These are phyloP conservation scores for Fusarium graminum DNA, from an alignment of 2,329 filamentous ascomycete genomes.

Conservation along the genomic window DNA sequence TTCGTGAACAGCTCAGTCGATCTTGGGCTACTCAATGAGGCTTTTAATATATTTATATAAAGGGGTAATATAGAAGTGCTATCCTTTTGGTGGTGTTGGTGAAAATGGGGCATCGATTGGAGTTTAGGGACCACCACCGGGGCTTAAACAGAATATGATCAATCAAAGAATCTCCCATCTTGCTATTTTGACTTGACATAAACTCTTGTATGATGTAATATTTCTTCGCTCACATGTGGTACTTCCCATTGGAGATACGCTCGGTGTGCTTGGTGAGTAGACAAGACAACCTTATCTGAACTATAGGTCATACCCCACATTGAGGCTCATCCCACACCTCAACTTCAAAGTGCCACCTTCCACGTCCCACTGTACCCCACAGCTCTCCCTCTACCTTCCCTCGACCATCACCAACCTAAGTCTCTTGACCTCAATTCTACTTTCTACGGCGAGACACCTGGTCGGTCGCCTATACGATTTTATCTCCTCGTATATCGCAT, in stretches of 20 bases:
- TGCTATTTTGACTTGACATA: neutral
- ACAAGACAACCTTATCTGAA: neutral
- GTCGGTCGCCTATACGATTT: neutral
- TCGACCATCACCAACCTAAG: constrained; percentile 16
- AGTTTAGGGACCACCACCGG: neutral
- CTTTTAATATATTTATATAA: constrained; percentile 30
- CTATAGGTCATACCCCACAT: constrained; percentile 40
- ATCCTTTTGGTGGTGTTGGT: neutral
- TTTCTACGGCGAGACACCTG: neutral
- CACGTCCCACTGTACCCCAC: constrained; percentile 40
- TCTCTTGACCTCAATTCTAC: constrained; percentile 9
- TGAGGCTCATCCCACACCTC: constrained; percentile 41
- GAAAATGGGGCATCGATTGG: neutral
- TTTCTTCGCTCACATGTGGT: neutral
- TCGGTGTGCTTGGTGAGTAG: constrained; percentile 28
- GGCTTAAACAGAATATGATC: constrained; percentile 8
- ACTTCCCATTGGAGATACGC: neutral
- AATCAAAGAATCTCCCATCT: constrained; percentile 13
- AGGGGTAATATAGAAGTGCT: constrained; percentile 1
- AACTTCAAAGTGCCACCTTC: constrained; percentile 40
- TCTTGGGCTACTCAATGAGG: constrained; percentile 11
- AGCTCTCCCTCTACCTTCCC: constrained; percentile 28
- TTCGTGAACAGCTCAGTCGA: constrained; percentile 24
- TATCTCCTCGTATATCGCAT: neutral
- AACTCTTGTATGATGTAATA: neutral